Evolutionary conservation across 192 early-diverging fungal species (phyloP), one percentile per base, ranked within the genome.

Genomic region (Rhizophlyctis rosea): DNA sequence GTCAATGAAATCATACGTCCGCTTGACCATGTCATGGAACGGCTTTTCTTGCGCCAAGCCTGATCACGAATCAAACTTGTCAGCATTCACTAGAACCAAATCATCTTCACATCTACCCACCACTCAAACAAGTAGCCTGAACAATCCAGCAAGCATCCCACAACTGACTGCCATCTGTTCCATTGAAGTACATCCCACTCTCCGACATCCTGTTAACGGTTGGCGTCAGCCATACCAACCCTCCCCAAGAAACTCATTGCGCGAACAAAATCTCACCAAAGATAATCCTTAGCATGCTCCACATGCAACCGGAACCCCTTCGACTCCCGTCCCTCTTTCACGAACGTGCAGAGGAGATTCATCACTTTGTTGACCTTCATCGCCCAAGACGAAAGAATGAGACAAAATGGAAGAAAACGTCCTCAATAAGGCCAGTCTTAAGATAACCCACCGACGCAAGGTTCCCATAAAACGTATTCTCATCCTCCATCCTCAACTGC

Each of bases 131-230:
- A 1, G 82, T 70, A 0, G 95, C 96, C 66, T 96, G 95, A 32
- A 86, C 86, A 33, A 84, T 73, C 74, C 97, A 91, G 0, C 91
- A 84, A 1, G 92, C 88, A 72, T 99, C 96, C 96, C 96, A 99
- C 34, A 98, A 74, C 71, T 99, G 96, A 56, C 88, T 90, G 11
- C 96, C 96, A 60, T 99, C 97, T 16, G 96, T 99, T 9, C 95
- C 95, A 66, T 91, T 92, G 76, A 91, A 90, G 73, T 92, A 89
- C 88, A 99, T 85, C 1, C 96, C 96, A 61, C 90, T 87, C 25
- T 72, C 59, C 51, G 87, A 82, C 86, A 98, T 87, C n/a, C n/a
- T n/a, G n/a, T n/a, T n/a, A n/a, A n/a, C n/a, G n/a, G n/a, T n/a
- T n/a, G n/a, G n/a, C n/a, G n/a, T n/a, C n/a, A n/a, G n/a, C n/a